Evolutionary conservation across 768 basidiomycete genomes (phyloP), one percentile per base, ranked within the genome.

Genomic region (Phylloporus rhodoxanthus): DNA sequence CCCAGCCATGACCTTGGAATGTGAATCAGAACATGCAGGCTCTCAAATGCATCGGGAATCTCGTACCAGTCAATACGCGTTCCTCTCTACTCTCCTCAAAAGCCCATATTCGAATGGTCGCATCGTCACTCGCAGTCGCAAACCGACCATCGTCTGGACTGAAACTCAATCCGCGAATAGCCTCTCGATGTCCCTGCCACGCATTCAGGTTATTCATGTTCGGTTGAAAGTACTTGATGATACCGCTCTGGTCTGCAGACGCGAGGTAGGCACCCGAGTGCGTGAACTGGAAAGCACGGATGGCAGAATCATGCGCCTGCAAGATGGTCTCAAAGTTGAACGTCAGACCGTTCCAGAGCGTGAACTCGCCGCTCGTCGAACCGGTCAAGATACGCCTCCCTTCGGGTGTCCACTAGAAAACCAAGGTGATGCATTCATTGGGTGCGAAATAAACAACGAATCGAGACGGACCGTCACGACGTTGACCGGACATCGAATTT

Each of bases 241-340:
- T 78, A 8, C 96, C 96, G 32, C 75, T 81, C 66, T 93, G 91
- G 73, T 99, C 96, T 23, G 91, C 84, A 15, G 92, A 95, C 15
- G 89, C 86, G 43, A 99, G 80, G 68, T 90, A 97, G 14, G 85
- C 76, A n/a, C 95, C 96, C 0, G 90, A 89, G 58, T 96, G 91
- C 0, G 91, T 91, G 69, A 94, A 99, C 14, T 79, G 72, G 65
- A 97, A 80, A 0, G 91, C 79, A 33, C 94, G 91, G 49, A 99
- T 89, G 33, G 92, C 88, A 2, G 87, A 85, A 63, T 99, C 96
- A 68, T 99, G 96, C 1, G 94, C 95, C 70, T 97, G 95, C n/a
- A 98, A 80, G 57, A 99, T 97, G 0, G 95, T 96, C 69, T 99
- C 96, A 63, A 98, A 99, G 71, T 98, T 99, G 82, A 98, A 99